These are phyloP conservation scores for Paxillus rubicundulus DNA, from an alignment of 768 basidiomycete species.

Conservation along the genomic window DNA sequence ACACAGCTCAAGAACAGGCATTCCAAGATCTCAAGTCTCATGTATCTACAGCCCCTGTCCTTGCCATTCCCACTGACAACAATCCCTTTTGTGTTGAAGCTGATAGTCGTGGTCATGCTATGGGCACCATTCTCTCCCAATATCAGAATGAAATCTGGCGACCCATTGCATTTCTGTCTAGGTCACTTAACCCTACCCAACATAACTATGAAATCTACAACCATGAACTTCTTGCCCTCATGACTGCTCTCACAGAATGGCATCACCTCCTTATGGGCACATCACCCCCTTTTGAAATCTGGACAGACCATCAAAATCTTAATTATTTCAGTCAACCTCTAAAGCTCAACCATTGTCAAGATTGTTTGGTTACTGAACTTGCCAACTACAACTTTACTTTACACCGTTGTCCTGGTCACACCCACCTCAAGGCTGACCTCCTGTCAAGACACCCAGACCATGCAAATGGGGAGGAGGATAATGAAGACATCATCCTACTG, in stretches of 20 bases:
- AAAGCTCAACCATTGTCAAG: no score
- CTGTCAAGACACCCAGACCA: no score
- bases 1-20: no score
- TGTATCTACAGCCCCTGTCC: no score
- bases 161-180: slow-evolving; percentile 40
- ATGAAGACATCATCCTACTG: no score
- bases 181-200: slow-evolving; percentile 33
- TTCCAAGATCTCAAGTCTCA: no score
- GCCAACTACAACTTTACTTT: no score
- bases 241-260: background rate
- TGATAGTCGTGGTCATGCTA: slow-evolving; percentile 30
- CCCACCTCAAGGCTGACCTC: no score
- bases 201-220: slow-evolving; percentile 46
- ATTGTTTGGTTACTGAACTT: no score
- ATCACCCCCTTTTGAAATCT: background rate
- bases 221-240: slow-evolving; percentile 23
- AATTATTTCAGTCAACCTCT: background rate
- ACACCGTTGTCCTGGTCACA: no score
- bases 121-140: slow-evolving; percentile 30
- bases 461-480: no score
- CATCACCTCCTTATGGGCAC: background rate
- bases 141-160: slow-evolving; percentile 25
- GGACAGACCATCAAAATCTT: background rate
- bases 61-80: no score
- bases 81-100: slow-evolving; percentile 25